Percentiles rank a stretch among this genome's conserved stretches.
Conservation (phyloP, 2,329 filamentous ascomycete genomes). For the Diaporthe humulicola region DNA sequence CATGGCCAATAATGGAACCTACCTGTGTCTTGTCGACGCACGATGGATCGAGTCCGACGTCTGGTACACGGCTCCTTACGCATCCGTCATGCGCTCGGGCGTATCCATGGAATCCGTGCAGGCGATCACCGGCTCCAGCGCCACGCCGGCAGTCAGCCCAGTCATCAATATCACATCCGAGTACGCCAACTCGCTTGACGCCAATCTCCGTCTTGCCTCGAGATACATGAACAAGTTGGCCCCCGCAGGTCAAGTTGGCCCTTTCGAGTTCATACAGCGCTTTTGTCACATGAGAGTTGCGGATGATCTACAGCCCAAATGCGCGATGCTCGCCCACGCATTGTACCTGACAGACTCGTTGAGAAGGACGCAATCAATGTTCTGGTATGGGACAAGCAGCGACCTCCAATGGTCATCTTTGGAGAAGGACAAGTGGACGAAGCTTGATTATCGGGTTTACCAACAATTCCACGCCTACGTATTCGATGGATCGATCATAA, state of each 20-base stretch:
- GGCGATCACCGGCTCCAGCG: neutral
- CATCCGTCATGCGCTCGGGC: neutral
- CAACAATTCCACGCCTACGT: neutral
- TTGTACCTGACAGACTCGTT: neutral
- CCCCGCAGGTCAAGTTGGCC: neutral
- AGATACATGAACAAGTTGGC: neutral
- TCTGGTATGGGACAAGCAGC: neutral
- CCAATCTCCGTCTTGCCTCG: neutral
- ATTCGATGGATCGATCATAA: neutral
- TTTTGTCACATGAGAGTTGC: neutral
- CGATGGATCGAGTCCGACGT: neutral
- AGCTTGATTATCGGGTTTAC: neutral
- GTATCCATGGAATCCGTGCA: neutral
- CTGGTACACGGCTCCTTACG: neutral
- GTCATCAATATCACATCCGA: neutral
- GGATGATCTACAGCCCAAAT: neutral
- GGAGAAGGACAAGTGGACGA: neutral
- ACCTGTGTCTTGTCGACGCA: neutral
- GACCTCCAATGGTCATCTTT: neutral
- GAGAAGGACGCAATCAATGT: neutral
- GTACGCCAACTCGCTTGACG: neutral
- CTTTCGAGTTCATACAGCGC: neutral
- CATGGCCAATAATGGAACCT: neutral
- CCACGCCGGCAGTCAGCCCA: neutral
- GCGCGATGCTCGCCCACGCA: neutral